Evolutionary conservation across 2,329 filamentous ascomycete species (phyloP), one percentile per base, ranked within the genome.

Genomic region (Apiospora hydei): DNA sequence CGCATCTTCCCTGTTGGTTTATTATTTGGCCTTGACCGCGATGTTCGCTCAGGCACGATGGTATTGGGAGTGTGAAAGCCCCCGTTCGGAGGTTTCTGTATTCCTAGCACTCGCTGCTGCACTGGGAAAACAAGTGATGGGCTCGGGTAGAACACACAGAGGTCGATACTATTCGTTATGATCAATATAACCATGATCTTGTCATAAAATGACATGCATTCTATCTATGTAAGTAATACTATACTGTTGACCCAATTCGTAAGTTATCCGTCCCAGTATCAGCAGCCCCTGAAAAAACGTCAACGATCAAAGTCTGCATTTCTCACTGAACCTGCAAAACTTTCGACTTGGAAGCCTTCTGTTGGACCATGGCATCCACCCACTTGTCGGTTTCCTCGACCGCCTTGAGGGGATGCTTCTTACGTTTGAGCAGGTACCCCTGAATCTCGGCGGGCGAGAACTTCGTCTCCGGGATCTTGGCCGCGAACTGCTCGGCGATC

Each of bases 381-480:
- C 89, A 91, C 7, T 75, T 80, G 2, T 83, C 82, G 2, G 86
- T 86, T 77, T 91, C 88, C 26, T 82, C 81, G 46, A 91, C 77
- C 2, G 91, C 90, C 75, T 84, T 83, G 13, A 82, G 81, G 8
- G 90, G 90, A 47, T 85, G 84, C 81, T 87, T 88, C 82, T 91
- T 92, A 61, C 89, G 82, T 80, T 89, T 90, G 66, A 92, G 81
- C 72, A 92, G 77, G 78, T 91, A 92, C 0, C 90, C 90, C 78
- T 92, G 90, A 57, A 92, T 88, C 79, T 92, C 88, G 0, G 91
- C 91, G 0, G 90, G 89, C 57, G 77, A 80, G 70, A 82, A 81
- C 74, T 75, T 75, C 70, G 74, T 75, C 1, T 77, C 76, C 24
- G 81, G 81, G 67, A 92, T 85, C 70, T 84, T 82, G 2, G 80